Conservation (phyloP, 169 alveolate genomes). For the Eimeria zaria region DNA sequence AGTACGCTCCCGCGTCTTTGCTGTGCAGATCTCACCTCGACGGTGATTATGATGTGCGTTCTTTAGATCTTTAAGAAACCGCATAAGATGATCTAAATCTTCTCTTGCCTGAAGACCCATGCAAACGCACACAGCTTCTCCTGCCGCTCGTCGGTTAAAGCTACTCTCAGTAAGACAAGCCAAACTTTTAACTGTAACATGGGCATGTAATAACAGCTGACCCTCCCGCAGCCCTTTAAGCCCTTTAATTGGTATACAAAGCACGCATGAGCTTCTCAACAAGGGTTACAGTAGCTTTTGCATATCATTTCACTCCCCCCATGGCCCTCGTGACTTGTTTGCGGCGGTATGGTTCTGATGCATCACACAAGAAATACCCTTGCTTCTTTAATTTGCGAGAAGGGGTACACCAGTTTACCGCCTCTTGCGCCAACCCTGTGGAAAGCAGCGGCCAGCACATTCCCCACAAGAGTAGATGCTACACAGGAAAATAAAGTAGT, state of each 20-base stretch:
- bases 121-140: neutral
- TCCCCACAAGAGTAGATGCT: neutral
- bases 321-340: neutral
- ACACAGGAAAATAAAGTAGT: too few relatives aligned
- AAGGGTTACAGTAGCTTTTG: neutral
- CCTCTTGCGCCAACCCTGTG: neutral
- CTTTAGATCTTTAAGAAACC: neutral
- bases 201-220: neutral
- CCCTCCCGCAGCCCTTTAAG: neutral
- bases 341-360: neutral
- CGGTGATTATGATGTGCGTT: neutral
- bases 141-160: neutral
- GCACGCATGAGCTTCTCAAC: neutral
- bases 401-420: neutral
- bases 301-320: too few relatives aligned
- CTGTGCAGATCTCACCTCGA: neutral
- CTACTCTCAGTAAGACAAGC: neutral
- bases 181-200: neutral
- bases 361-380: neutral
- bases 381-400: neutral
- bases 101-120: neutral
- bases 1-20: neutral
- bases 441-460: neutral
- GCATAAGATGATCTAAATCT: neutral
- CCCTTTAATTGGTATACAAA: neutral